phyloP scores from a whole-genome alignment of 2,329 filamentous ascomycete genomes.

The Clarireedia hainanense region DNA sequence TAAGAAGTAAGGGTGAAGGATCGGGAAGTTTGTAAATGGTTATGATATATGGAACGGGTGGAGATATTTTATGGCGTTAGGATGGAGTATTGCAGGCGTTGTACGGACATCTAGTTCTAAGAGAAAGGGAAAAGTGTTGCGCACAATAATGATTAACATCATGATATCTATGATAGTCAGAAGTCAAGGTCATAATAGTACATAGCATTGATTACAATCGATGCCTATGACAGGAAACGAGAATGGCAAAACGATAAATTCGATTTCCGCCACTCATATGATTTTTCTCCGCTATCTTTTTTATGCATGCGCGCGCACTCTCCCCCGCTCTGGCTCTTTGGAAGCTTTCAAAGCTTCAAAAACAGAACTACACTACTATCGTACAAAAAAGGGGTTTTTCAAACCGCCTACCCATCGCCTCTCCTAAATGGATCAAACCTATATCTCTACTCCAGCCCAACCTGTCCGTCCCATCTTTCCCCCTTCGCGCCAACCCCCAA shows the following conservation, averaged over 20 bases:
- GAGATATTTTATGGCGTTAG: conserved; percentile 12
- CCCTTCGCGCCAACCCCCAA: neutral
- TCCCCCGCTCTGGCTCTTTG: neutral
- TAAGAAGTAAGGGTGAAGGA: neutral
- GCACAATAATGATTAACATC: neutral
- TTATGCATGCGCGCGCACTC: neutral
- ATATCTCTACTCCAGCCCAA: neutral
- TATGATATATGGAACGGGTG: neutral
- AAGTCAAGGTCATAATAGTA: neutral
- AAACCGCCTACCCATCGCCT: too few species aligned
- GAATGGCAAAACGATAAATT: neutral
- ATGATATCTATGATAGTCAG: neutral
- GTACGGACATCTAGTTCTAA: neutral
- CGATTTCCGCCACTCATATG: neutral
- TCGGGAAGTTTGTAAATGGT: neutral
- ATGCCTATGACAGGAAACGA: neutral
- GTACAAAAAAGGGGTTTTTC: neutral
- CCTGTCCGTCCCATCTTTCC: neutral
- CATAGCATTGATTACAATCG: neutral
- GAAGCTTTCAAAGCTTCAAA: neutral
- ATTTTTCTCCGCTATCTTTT: neutral
- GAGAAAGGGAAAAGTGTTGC: conserved; percentile 7
- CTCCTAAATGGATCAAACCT: neutral
- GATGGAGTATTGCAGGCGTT: conserved; percentile 4
- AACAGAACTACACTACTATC: neutral